Conservation (phyloP, 2,329 filamentous ascomycete species). For the Pyrenophora teres region DNA sequence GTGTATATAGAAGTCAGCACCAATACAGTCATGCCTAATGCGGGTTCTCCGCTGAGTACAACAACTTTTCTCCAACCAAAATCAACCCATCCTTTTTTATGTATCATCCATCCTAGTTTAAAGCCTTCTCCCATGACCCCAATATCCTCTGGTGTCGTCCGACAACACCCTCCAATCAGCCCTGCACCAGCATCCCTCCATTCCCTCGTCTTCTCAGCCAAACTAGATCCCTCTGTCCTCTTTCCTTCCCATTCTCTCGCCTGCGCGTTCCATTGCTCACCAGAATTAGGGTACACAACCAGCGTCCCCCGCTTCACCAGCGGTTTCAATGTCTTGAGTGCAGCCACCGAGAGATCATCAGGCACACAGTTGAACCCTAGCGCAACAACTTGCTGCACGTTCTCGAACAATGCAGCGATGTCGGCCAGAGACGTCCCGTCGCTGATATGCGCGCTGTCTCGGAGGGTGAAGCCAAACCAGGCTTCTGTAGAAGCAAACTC, state of each 20-base stretch:
- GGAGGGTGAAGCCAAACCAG: slow-evolving; percentile 52
- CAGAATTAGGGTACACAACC: slow-evolving; percentile 54
- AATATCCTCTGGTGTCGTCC: slow-evolving; percentile 52
- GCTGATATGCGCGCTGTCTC: slow-evolving; percentile 43
- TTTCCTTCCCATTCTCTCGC: slow-evolving; percentile 45
- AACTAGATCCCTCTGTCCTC: slow-evolving; percentile 24
- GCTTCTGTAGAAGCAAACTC: slow-evolving; percentile 47
- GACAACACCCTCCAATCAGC: slow-evolving; percentile 55
- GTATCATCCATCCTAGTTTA: slow-evolving; percentile 10
- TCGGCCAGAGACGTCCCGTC: slow-evolving; percentile 49
- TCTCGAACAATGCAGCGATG: slow-evolving; percentile 40
- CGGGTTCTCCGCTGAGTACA: too few relatives aligned
- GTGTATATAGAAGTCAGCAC: too few relatives aligned
- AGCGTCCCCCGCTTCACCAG: slow-evolving; percentile 41
- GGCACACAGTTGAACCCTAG: slow-evolving; percentile 55
- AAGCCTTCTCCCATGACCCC: slow-evolving; percentile 34
- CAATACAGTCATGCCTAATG: too few relatives aligned
- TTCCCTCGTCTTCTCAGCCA: slow-evolving; percentile 38
- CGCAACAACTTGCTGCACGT: slow-evolving; percentile 43
- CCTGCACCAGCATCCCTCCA: slow-evolving; percentile 47
- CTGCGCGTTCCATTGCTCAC: slow-evolving; percentile 53
- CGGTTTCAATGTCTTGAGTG: slow-evolving; percentile 38
- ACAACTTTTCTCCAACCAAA: too few relatives aligned
- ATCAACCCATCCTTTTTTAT: too few relatives aligned
- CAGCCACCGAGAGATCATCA: slow-evolving; percentile 39